phyloP scores from a whole-genome alignment of 1,139 yeast species.

The Lodderomyces elongisporus region DNA sequence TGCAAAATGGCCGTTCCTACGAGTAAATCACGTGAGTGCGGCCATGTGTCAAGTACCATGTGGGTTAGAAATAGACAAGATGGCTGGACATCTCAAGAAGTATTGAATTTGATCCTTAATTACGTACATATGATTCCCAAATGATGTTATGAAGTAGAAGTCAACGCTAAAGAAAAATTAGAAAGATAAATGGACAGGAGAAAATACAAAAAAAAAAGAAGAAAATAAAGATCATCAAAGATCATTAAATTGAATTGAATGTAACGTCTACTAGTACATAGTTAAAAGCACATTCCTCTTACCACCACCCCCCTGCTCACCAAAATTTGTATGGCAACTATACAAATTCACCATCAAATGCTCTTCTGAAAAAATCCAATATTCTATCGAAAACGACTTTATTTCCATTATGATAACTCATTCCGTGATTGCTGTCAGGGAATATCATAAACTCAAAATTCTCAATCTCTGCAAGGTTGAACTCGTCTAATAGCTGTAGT shows the following conservation, averaged over 20 bases:
- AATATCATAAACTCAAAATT: conserved; percentile 71
- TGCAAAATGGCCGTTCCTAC: too few species aligned
- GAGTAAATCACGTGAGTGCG: too few species aligned
- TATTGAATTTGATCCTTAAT: too few species aligned
- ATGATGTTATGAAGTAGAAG: neutral
- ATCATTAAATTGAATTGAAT: neutral
- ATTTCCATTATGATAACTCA: conserved; percentile 66
- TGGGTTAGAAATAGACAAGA: too few species aligned
- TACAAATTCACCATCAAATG: conserved; percentile 13
- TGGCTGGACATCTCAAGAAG: too few species aligned
- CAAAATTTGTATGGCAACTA: too few species aligned
- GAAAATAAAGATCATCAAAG: too few species aligned
- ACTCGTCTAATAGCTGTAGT: conserved; percentile 56
- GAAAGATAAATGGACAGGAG: neutral
- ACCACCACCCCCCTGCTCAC: too few species aligned
- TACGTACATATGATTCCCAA: too few species aligned
- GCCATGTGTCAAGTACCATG: too few species aligned
- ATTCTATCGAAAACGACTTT: conserved; percentile 62
- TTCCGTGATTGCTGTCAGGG: conserved; percentile 76
- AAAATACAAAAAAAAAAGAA: too few species aligned
- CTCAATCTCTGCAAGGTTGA: conserved; percentile 54
- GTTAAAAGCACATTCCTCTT: too few species aligned
- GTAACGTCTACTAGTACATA: neutral
- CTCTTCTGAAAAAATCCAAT: conserved; percentile 20
- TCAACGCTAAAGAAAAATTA: neutral